Evolutionary conservation across 306 rosid genomes (phyloP).

Genomic region (Inga leiocalycina): DNA sequence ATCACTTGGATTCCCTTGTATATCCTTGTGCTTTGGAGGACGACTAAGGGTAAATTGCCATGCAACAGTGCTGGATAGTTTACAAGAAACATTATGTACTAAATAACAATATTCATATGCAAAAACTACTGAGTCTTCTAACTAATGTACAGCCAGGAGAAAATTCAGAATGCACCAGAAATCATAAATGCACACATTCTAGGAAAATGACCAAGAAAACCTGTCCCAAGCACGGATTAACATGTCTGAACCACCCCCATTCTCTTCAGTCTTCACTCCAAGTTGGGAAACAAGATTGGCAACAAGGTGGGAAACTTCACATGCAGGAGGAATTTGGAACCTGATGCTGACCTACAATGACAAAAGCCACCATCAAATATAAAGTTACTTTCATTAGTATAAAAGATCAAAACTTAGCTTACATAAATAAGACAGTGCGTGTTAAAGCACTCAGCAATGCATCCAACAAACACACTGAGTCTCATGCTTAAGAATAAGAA

Average conservation of each 20-base stretch:
- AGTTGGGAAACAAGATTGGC: conserved; percentile 70
- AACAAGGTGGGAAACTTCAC: conserved; percentile 77
- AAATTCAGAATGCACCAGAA: not conserved
- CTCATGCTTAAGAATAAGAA: not conserved
- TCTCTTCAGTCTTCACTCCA: conserved; percentile 71
- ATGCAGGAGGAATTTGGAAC: conserved; percentile 75
- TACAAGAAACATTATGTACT: conserved; percentile 28
- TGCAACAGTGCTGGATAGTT: conserved; percentile 66
- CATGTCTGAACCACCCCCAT: conserved; percentile 71
- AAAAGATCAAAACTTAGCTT: conserved; percentile 15
- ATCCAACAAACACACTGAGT: not conserved
- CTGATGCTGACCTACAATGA: conserved; percentile 61
- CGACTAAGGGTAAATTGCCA: conserved; percentile 77
- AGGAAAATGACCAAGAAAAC: conserved; percentile 39
- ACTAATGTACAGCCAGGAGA: conserved; percentile 2
- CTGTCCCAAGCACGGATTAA: conserved; percentile 87
- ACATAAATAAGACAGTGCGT: not conserved
- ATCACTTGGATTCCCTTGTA: conserved; percentile 45
- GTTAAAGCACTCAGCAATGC: not conserved
- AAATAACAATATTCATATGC: not conserved
- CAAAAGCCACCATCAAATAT: conserved; percentile 32
- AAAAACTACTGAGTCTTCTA: not conserved
- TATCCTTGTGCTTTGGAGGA: conserved; percentile 48
- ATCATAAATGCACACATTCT: conserved; percentile 6
- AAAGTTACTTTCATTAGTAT: not conserved